Base-by-base conservation (phyloP, 495 filamentous ascomycete genomes). In the Jackrogersella minutella region DNA sequence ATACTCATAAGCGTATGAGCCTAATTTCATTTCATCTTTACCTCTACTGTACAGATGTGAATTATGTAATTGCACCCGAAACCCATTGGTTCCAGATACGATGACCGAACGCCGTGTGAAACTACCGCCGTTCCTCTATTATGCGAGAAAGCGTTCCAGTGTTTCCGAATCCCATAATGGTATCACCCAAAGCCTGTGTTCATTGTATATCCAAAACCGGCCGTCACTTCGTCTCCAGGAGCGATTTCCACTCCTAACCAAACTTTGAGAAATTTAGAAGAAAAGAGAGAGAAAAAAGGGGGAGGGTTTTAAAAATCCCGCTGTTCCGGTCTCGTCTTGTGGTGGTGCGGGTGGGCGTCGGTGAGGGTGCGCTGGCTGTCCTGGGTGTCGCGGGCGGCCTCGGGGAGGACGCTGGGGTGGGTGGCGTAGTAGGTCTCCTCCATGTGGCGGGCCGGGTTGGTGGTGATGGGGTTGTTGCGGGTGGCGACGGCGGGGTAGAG, bases 401-500 rank as follows among this genome's bases (percentile, higher is more conserved):
- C 31, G 11, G 52, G 59, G 2, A n/a, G 30, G 16, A 41, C 68
- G 40, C 47, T 63, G 14, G 63, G 68, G 41, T 68, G 68, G 1
- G 68, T 64, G 24, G 55, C 52, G 40, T 73, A 71, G 54, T 77
- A 70, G 14, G 71, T 72, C 62, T 78, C 78, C 47, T 76, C 69
- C 28, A 78, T 74, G 34, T 75, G 60, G 31, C 50, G 68, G 43
- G 57, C 59, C 36, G 16, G 47, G 62, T 62, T 64, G 2, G 62
- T 40, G 8, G 62, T 51, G 52, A 58, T 33, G 13, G 50, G 66
- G 37, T 64, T 64, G 58, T 66, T 50, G 8, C 66, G 66, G 10
- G 72, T 72, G 16, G 60, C 41, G 1, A 90, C 82, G 16, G 93
- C 92, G 0, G 95, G 95, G 51, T 92, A 79, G 34, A 99, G 82